Evolutionary conservation across 352 stramenopile species (phyloP).

Genomic region (Globisporangium cederbergense): DNA sequence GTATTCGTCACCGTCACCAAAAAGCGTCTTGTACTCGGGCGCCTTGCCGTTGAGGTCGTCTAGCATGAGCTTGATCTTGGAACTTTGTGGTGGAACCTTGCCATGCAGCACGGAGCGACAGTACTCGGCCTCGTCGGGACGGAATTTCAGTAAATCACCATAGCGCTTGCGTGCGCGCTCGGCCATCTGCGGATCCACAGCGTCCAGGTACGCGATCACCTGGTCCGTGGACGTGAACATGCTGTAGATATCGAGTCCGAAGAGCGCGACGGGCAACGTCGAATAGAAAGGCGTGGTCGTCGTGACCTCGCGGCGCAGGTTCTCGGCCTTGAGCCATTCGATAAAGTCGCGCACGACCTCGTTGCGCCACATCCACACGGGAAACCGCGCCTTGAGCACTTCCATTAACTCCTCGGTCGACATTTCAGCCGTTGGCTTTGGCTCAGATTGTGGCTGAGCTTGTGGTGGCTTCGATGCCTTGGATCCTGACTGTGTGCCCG

Average conservation of each 20-base stretch:
- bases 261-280: conserved; percentile 23
- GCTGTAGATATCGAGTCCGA: conserved; percentile 37
- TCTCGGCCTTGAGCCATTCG: conserved; percentile 29
- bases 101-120: conserved; percentile 20
- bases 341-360: conserved; percentile 34
- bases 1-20: conserved; percentile 30
- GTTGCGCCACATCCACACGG: conserved; percentile 42
- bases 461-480: neutral
- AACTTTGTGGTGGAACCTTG: conserved; percentile 20
- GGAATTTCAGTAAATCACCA: conserved; percentile 20
- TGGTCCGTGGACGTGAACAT: conserved; percentile 35
- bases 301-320: conserved; percentile 17
- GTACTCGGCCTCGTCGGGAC: conserved; percentile 28
- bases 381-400: conserved; percentile 27
- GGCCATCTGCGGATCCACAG: conserved; percentile 25
- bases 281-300: neutral
- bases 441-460: neutral
- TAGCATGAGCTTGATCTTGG: conserved; percentile 24
- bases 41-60: conserved; percentile 21
- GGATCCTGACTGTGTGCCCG: neutral
- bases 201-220: conserved; percentile 29
- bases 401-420: conserved; percentile 29
- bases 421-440: neutral
- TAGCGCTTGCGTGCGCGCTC: conserved; percentile 26
- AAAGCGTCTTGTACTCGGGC: conserved; percentile 28